These are phyloP conservation scores for Plectosphaerella plurivora DNA, from an alignment of 2,329 filamentous ascomycete species.

Conservation along the genomic window DNA sequence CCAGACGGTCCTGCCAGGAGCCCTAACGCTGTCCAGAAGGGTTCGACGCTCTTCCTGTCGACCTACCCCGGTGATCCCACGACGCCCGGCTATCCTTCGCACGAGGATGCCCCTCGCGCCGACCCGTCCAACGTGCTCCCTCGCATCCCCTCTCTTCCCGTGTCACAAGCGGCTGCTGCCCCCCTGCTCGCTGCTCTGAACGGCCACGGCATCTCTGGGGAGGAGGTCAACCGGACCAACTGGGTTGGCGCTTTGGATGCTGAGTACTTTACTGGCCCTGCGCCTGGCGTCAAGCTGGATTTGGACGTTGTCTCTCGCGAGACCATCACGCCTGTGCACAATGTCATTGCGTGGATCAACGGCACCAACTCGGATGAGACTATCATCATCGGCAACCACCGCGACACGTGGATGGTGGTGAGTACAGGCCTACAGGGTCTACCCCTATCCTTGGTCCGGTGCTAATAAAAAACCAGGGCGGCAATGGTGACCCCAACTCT, in stretches of 20 bases:
- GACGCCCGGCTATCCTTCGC: conserved; percentile 77
- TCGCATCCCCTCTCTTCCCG: conserved; percentile 74
- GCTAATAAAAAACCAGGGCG: conserved; percentile 39
- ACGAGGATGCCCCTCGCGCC: conserved; percentile 63
- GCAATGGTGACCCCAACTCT: conserved; percentile 78
- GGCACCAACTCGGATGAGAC: conserved; percentile 73
- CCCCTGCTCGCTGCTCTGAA: conserved; percentile 76
- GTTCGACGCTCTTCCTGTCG: conserved; percentile 65
- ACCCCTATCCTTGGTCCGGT: background rate
- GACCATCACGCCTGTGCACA: conserved; percentile 65
- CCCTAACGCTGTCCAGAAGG: conserved; percentile 73
- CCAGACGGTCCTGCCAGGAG: conserved; percentile 65
- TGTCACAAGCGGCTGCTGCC: conserved; percentile 72
- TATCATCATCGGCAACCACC: conserved; percentile 74
- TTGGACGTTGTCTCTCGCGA: conserved; percentile 63
- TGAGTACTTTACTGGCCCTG: conserved; percentile 37
- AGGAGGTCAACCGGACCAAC: conserved; percentile 55
- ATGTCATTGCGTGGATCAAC: conserved; percentile 78
- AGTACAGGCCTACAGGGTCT: background rate
- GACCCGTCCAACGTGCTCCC: conserved; percentile 60
- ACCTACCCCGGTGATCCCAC: conserved; percentile 63
- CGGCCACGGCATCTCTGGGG: conserved; percentile 65
- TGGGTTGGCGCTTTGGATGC: conserved; percentile 52
- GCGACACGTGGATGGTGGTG: conserved; percentile 72
- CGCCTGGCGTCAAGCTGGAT: conserved; percentile 56